Conservation (phyloP, 2,329 filamentous ascomycete species). For the Lecanicillium sp. region DNA sequence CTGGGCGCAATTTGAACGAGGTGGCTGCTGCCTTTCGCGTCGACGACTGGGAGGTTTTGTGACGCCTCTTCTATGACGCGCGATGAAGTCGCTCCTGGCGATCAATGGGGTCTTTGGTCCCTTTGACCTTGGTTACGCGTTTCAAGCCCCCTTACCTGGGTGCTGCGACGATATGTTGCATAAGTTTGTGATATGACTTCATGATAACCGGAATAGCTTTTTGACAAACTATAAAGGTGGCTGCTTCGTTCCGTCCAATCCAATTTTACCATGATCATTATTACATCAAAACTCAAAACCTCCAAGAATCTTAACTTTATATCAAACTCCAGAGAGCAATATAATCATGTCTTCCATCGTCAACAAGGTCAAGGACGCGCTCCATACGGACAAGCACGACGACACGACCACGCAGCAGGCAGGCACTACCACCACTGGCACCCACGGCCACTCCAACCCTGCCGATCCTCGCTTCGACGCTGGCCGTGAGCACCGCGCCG, state of each 20-base stretch:
- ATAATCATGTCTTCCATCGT: conserved; percentile 47
- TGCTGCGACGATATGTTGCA: conserved; percentile 11
- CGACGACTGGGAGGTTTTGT: conserved; percentile 9
- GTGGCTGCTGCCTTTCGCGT: conserved; percentile 1
- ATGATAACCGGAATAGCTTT: too few species aligned
- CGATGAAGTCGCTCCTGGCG: conserved; percentile 13
- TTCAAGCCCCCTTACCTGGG: background rate
- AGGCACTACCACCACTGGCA: conserved; percentile 16
- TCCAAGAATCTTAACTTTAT: conserved; percentile 9
- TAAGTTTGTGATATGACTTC: conserved; percentile 10
- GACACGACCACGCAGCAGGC: conserved; percentile 17
- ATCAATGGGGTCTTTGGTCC: background rate
- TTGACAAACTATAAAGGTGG: too few species aligned
- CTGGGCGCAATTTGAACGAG: too few species aligned
- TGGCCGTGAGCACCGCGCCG: conserved; percentile 37
- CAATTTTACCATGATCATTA: conserved; percentile 3
- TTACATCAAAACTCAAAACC: conserved; percentile 11
- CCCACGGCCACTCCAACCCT: conserved; percentile 29
- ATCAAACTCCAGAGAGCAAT: too few species aligned
- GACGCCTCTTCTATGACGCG: conserved; percentile 16
- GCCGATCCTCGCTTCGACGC: conserved; percentile 43
- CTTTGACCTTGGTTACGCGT: background rate
- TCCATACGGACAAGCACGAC: conserved; percentile 33
- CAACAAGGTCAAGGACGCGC: conserved; percentile 52
- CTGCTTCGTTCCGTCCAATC: background rate